Base-by-base conservation (phyloP, 2,329 filamentous ascomycete genomes). In the Chaetomiaceae sp. region DNA sequence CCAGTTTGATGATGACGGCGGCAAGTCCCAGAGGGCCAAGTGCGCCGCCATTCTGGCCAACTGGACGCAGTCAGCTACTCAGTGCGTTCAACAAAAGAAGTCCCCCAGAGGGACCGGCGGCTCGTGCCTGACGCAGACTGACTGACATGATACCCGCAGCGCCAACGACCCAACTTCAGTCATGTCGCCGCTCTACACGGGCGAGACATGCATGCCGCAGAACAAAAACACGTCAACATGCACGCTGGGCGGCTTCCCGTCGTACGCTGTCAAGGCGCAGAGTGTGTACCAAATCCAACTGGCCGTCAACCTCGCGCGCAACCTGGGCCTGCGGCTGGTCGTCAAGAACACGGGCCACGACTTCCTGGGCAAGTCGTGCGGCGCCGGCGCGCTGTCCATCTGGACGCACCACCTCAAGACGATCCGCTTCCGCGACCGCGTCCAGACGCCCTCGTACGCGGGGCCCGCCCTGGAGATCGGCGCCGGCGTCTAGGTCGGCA, bases 281-380 rank as follows among this genome's bases (percentile, higher is more conserved):
- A 65, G 56, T 6, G 63, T 65, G 27, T 61, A 57, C 49, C 64
- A 70, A 39, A 57, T 69, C 6, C 67, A 69, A 56, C 58, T 62
- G 0, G 65, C 63, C 5, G 60, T 70, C 35, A 68, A 69, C 51
- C 68, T 70, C 55, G 67, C 68, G 1, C 58, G 67, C 15, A 66
- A 65, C 35, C 55, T 55, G 42, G 63, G 66, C 42, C 42, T 70
- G 1, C 62, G 68, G 2, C 57, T 70, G 0, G 62, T 63, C 6
- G 60, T 71, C 48, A 67, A 66, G 51, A 68, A 68, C 45, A 70
- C 67, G 3, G 69, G 68, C 0, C 68, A 72, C 54, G 66, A 69
- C 45, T 65, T 58, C 26, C 50, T 51, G 6, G 41, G 48, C 11
- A 29, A 33, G 1, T 44, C 39, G 2, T 14, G 35, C 10, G 48